phyloP scores from a whole-genome alignment of 2,329 filamentous ascomycete species.

The Onygenales sp. region DNA sequence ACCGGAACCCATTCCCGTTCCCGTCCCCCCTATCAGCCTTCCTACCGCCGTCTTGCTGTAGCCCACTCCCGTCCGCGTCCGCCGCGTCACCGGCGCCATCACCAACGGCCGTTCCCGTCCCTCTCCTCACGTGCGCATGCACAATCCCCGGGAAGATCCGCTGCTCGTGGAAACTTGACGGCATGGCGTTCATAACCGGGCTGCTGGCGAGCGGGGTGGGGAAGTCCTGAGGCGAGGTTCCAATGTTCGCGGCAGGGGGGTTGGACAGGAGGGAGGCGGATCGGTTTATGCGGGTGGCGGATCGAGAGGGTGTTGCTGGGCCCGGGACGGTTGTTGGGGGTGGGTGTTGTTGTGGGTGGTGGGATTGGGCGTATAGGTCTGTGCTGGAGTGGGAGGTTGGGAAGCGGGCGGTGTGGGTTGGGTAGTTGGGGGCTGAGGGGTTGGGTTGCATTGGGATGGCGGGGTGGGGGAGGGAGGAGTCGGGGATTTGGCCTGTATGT shows the following conservation, averaged over 20 bases:
- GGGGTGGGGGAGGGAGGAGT: slow-evolving; percentile 1
- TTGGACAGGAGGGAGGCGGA: background rate
- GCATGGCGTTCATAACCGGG: background rate
- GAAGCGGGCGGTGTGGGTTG: slow-evolving; percentile 2
- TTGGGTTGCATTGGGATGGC: background rate
- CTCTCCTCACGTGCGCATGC: slow-evolving; percentile 21
- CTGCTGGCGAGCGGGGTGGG: slow-evolving; percentile 7
- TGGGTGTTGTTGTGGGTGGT: background rate
- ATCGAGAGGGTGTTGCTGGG: background rate
- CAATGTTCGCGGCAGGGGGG: slow-evolving; percentile 1
- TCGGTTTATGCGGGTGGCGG: background rate
- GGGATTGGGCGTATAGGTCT: slow-evolving; percentile 8
- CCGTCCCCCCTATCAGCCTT: background rate
- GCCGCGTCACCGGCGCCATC: background rate
- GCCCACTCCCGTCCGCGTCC: background rate
- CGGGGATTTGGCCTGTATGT: background rate
- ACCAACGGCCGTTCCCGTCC: background rate
- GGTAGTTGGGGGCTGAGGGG: slow-evolving; percentile 6
- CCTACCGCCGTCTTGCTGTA: background rate
- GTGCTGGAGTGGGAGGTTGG: slow-evolving; percentile 3
- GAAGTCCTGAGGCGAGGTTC: background rate
- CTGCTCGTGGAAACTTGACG: slow-evolving; percentile 20
- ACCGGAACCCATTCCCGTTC: background rate
- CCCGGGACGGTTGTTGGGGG: background rate
- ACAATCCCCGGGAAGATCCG: slow-evolving; percentile 35